Evolutionary conservation across 2,329 filamentous ascomycete species (phyloP).

Genomic region (Botrytis tulipae): DNA sequence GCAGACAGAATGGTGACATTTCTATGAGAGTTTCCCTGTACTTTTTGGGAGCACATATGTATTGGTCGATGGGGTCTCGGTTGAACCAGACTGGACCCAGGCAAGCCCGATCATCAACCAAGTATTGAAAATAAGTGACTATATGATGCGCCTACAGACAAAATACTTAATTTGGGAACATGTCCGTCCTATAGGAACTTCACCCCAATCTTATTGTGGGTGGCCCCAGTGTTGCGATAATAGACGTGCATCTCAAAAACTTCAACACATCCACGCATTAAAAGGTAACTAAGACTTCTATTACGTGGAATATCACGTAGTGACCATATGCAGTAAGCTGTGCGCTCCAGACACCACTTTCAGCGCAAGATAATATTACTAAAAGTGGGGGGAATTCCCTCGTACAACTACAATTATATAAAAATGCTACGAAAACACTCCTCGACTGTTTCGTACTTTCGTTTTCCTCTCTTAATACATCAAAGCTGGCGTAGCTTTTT

Average conservation of each 20-base stretch:
- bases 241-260: background rate
- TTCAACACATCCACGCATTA: background rate
- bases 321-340: background rate
- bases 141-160: background rate
- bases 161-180: background rate
- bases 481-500: background rate
- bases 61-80: background rate
- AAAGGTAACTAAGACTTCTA: background rate
- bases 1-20: background rate
- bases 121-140: background rate
- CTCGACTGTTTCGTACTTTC: background rate
- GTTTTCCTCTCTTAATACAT: background rate
- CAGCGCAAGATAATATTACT: background rate
- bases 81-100: background rate
- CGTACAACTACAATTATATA: background rate
- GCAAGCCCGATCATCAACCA: background rate
- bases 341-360: background rate
- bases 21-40: background rate
- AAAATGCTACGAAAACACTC: background rate
- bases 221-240: background rate
- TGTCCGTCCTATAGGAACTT: background rate
- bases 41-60: background rate
- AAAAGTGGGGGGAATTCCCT: background rate
- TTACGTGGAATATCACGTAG: background rate
- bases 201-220: background rate